phyloP scores from a whole-genome alignment of 495 filamentous ascomycete genomes.

The Oidiodendron maius region DNA sequence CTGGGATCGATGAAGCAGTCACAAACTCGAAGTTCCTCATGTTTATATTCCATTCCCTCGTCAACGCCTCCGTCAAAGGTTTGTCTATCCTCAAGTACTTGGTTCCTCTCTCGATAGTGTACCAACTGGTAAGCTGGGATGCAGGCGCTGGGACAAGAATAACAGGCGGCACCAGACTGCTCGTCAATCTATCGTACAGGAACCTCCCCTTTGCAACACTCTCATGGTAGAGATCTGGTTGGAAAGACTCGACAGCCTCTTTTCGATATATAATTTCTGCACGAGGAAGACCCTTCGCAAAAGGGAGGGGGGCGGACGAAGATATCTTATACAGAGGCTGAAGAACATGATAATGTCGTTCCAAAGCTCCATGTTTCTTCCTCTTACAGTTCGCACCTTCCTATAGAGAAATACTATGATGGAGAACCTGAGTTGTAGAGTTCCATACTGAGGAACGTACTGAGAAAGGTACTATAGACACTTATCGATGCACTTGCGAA shows the following conservation, averaged over 20 bases:
- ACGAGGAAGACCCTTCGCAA: no score
- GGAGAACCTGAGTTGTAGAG: no score
- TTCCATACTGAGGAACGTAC: no score
- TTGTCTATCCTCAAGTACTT: background rate
- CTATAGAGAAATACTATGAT: no score
- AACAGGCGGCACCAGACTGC: slow-evolving; percentile 1
- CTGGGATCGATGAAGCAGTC: slow-evolving; percentile 6
- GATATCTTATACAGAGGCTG: no score
- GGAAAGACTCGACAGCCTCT: slow-evolving; percentile 1
- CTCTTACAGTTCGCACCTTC: no score
- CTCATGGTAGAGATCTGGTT: slow-evolving; percentile 3
- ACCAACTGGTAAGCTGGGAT: background rate
- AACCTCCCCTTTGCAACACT: slow-evolving; percentile 2
- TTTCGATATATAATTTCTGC: slow-evolving; percentile 2
- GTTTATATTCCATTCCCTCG: slow-evolving; percentile 1
- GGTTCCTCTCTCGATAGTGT: background rate
- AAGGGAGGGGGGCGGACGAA: no score
- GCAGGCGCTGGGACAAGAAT: background rate
- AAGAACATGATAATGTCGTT: no score
- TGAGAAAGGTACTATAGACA: no score
- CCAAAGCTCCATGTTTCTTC: no score
- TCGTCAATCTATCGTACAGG: slow-evolving; percentile 4
- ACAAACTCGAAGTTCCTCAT: slow-evolving; percentile 3
- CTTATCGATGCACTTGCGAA: no score
- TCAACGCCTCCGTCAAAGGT: slow-evolving; percentile 1